Evolutionary conservation across 2,329 filamentous ascomycete genomes (phyloP).

Genomic region (Parastagonospora avenae): DNA sequence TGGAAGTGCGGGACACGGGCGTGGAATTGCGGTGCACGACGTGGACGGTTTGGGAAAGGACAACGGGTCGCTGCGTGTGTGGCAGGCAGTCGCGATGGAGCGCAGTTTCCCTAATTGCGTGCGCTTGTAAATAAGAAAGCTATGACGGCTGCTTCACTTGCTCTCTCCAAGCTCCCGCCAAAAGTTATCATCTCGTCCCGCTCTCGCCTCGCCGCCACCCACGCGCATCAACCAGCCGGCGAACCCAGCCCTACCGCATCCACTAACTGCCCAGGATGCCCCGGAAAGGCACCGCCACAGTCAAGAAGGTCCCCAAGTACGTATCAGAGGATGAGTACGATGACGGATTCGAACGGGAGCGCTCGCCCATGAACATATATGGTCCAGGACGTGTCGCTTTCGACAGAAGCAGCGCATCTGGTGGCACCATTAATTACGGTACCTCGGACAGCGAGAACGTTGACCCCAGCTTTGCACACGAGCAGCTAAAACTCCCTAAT

Average conservation of each 20-base stretch:
- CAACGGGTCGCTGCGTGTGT: neutral
- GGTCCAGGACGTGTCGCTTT: too few relatives aligned
- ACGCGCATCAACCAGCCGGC: constrained; percentile 22
- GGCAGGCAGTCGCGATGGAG: neutral
- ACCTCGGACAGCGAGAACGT: constrained; percentile 12
- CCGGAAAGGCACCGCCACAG: constrained; percentile 29
- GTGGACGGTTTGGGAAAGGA: neutral
- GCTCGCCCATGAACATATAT: neutral
- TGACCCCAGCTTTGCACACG: constrained; percentile 14
- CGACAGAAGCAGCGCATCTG: too few relatives aligned
- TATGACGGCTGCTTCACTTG: constrained; percentile 11
- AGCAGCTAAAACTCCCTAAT: constrained; percentile 25
- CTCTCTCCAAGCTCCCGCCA: constrained; percentile 15
- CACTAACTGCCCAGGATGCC: constrained; percentile 20
- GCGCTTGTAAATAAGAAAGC: constrained; percentile 5
- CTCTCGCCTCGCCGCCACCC: constrained; percentile 30
- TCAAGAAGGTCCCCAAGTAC: constrained; percentile 25
- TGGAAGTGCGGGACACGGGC: constrained; percentile 12
- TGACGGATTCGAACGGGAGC: constrained; percentile 5
- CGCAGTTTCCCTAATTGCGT: neutral
- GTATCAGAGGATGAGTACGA: constrained; percentile 13
- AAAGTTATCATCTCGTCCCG: constrained; percentile 30
- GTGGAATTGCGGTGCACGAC: neutral
- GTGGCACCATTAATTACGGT: neutral
- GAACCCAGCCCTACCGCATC: constrained; percentile 12